A percentile compares a stretch with the other conserved stretches of the same genome.
Conservation (phyloP, 2,329 filamentous ascomycete genomes). For the Fusarium circinatum region DNA sequence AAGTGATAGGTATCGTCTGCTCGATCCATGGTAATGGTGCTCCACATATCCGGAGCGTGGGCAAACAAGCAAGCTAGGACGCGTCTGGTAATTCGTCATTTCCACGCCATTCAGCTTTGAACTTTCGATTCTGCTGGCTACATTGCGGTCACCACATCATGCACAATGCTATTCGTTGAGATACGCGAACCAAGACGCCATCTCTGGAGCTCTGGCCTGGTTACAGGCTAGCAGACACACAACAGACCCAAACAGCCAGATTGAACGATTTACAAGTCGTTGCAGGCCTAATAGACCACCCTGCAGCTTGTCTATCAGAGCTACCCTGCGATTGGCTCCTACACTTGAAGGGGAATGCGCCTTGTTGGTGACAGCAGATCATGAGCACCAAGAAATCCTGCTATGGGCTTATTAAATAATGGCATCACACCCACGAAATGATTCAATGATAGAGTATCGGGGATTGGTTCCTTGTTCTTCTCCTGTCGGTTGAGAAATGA, state of each 20-base stretch:
- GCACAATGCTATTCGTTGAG: conserved; percentile 16
- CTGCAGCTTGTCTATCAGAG: not conserved
- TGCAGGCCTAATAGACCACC: not conserved
- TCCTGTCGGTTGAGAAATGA: not conserved
- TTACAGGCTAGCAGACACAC: not conserved
- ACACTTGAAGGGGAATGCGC: not conserved
- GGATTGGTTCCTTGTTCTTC: not conserved
- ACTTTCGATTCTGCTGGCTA: not conserved
- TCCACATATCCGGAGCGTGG: conserved; percentile 41
- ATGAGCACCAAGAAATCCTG: not conserved
- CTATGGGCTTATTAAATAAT: not conserved
- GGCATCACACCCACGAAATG: not conserved
- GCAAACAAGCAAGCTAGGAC: conserved; percentile 26
- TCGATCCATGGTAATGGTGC: conserved; percentile 18
- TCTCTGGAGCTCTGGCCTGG: not conserved
- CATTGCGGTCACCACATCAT: not conserved
- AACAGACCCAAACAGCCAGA: not conserved
- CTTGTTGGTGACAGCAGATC: not conserved
- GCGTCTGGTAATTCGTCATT: not conserved
- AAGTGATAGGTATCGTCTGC: conserved; percentile 10
- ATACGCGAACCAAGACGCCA: conserved; percentile 21
- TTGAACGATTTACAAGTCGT: not conserved
- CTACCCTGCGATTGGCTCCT: not conserved
- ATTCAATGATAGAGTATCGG: not conserved
- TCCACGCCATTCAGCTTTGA: not conserved